These are phyloP conservation scores for Astrephomene gubernaculifera DNA, from an alignment of 139 green algal species.

Conservation along the genomic window DNA sequence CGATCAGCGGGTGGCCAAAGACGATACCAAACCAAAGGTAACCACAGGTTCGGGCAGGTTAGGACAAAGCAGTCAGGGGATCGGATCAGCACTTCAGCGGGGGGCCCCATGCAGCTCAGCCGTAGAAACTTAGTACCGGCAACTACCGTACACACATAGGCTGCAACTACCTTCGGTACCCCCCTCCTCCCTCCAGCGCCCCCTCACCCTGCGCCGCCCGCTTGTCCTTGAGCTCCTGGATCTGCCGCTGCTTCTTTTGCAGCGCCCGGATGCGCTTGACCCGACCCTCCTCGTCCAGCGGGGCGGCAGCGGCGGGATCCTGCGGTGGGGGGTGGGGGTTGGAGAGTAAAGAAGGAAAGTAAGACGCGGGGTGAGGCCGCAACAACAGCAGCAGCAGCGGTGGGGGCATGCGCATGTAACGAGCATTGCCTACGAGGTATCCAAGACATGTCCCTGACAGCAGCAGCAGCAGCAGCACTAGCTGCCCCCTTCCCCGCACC, in stretches of 20 bases:
- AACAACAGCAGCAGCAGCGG: too few species aligned
- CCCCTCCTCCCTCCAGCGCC: background rate
- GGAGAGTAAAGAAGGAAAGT: too few species aligned
- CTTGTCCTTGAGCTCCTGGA: conserved; percentile 77
- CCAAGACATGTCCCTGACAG: too few species aligned
- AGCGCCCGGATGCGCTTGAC: conserved; percentile 70
- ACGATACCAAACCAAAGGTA: background rate
- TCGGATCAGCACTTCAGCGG: background rate
- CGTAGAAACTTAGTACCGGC: background rate
- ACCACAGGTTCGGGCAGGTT: background rate
- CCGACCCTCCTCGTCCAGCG: conserved; percentile 45
- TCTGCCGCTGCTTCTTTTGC: conserved; percentile 83
- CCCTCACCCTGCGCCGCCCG: conserved; percentile 40
- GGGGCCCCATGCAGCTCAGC: too few species aligned
- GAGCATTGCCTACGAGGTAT: too few species aligned
- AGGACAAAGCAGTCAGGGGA: background rate
- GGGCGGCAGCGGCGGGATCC: background rate
- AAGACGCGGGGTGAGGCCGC: too few species aligned
- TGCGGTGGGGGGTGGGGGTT: too few species aligned
- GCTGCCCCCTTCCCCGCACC: too few species aligned
- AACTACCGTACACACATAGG: background rate
- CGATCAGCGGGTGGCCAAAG: background rate
- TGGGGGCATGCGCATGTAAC: too few species aligned
- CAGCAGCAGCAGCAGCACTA: too few species aligned
- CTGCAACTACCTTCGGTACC: background rate